These are phyloP conservation scores for Pueraria montana DNA, from an alignment of 306 rosid genomes.

Conservation along the genomic window DNA sequence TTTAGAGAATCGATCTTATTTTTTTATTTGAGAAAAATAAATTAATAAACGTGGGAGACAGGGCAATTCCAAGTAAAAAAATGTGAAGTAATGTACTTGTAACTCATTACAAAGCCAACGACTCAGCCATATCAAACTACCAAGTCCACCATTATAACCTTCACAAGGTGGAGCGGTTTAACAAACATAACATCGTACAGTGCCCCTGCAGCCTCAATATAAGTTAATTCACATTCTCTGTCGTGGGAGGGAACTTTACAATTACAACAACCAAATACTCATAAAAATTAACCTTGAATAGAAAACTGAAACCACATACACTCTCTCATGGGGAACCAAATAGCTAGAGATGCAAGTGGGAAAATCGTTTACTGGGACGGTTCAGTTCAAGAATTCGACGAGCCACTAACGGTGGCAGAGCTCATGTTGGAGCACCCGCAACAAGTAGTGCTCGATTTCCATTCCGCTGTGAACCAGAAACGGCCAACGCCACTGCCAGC, in stretches of 20 bases:
- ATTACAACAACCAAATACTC: too few relatives aligned
- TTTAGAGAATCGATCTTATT: background rate
- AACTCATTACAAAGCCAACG: conserved; percentile 42
- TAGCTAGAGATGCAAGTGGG: conserved; percentile 45
- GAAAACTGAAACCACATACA: background rate
- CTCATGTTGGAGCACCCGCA: conserved; percentile 89
- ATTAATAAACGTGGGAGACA: conserved; percentile 26
- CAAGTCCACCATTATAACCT: conserved; percentile 55
- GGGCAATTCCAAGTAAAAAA: conserved; percentile 35
- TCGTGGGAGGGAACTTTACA: too few relatives aligned
- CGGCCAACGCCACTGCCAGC: conserved; percentile 76
- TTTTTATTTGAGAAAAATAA: background rate
- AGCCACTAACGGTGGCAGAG: conserved; percentile 76
- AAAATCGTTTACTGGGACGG: conserved; percentile 76
- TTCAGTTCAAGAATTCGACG: conserved; percentile 66
- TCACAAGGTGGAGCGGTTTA: conserved; percentile 82
- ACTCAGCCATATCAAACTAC: conserved; percentile 57
- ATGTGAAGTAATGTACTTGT: conserved; percentile 32
- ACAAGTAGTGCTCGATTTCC: conserved; percentile 83
- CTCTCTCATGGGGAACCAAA: conserved; percentile 70
- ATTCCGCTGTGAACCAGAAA: conserved; percentile 55
- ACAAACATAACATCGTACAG: conserved; percentile 68
- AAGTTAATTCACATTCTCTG: conserved; percentile 22
- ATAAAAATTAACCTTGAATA: too few relatives aligned
- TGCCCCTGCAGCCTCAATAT: background rate